Conservation (phyloP, 306 rosid genomes). For the Ochetophila trinervis region DNA sequence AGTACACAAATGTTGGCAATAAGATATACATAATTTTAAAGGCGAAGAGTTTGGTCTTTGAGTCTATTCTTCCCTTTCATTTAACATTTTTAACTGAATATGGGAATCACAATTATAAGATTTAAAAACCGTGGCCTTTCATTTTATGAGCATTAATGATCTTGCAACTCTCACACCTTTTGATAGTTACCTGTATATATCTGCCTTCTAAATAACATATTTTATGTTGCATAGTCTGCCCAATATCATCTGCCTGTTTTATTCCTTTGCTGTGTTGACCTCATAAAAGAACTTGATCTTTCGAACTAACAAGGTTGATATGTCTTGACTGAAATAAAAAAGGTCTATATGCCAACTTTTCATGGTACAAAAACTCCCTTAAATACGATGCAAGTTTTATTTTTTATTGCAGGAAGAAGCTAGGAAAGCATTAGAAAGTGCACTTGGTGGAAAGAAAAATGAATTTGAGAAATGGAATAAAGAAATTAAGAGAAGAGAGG, state of each 20-base stretch:
- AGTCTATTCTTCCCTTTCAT: conserved; percentile 2
- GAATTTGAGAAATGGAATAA: conserved; percentile 87
- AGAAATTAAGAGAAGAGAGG: conserved; percentile 88
- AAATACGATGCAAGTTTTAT: conserved; percentile 1
- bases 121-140: too few species aligned
- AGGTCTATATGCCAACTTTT: background rate
- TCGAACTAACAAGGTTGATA: background rate
- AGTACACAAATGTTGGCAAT: too few species aligned
- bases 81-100: background rate
- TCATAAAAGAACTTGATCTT: background rate
- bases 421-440: conserved; percentile 90
- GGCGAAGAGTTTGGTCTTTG: background rate
- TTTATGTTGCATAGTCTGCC: background rate
- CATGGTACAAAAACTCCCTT: background rate
- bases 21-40: background rate
- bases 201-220: too few species aligned
- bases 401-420: conserved; percentile 70
- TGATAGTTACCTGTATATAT: too few species aligned
- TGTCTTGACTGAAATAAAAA: background rate
- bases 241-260: background rate
- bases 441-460: conserved; percentile 87
- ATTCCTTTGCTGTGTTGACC: background rate
- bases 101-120: background rate
- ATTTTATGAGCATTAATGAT: too few species aligned
- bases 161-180: too few species aligned